Evolutionary conservation across 768 basidiomycete genomes (phyloP), one percentile per base, ranked within the genome.

Genomic region (Dentipellis sp.): DNA sequence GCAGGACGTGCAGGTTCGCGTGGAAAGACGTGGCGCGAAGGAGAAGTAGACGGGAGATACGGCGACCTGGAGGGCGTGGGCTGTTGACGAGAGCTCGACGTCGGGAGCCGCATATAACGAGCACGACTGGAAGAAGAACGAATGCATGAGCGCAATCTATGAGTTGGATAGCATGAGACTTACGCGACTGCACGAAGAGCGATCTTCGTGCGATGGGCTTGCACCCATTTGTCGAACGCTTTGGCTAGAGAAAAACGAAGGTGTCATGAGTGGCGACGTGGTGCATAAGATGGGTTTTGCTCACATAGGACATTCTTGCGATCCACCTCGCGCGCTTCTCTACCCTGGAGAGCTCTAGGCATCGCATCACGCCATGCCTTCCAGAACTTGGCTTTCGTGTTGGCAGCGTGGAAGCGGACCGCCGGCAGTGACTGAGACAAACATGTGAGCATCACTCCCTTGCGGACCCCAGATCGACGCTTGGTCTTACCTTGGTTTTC

Each of bases 131-230:
- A 10, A 37, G 40, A 29, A 55, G 35, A 36, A 29, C 56, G 35
- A 36, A 3, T 56, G 62, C 17, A 52, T 57, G 59, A 65, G 39
- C 45, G 56, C 29, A 48, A 50, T 55, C 35, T 36, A 48, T 48
- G 35, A 46, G n/a, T 37, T 45, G 40, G 19, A 10, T 48, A 39
- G 6, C 6, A 29, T 14, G 16, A 54, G 52, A 82, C 89, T 75
- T 67, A 93, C 91, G 87, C 88, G 50, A 91, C 83, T 52, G 91
- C 88, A 67, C 88, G 90, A 42, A 86, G 75, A 40, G 86, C 83
- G 42, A 84, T 75, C 65, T 86, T 89, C 16, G 81, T 82, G 64
- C 78, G 78, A 60, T 88, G 81, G 12, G 74, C 74, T 65, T 83
- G 78, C n/a, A 75, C 61, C 91, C 91, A 94, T 56, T 74, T 81